These are phyloP conservation scores for Cladobotryum protrusum DNA, from an alignment of 2,329 filamentous ascomycete species.

Conservation along the genomic window DNA sequence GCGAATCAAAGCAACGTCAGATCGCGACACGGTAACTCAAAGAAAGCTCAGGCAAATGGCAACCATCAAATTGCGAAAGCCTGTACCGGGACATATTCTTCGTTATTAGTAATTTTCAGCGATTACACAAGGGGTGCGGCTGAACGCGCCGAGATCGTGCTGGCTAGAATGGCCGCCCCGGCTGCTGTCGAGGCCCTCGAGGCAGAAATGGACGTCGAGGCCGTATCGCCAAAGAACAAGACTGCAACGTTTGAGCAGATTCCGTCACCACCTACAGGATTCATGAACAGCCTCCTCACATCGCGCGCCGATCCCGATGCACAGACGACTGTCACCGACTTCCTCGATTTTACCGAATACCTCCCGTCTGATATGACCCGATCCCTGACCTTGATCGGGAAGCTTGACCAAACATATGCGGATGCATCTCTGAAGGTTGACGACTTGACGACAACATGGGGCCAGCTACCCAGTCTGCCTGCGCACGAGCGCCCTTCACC, in stretches of 20 bases:
- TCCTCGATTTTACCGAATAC: conserved; percentile 65
- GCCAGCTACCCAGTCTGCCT: conserved; percentile 44
- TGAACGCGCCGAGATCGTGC: background rate
- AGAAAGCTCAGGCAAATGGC: conserved; percentile 6
- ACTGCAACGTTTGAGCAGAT: conserved; percentile 21
- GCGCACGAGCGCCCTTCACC: conserved; percentile 43
- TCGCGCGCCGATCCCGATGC: conserved; percentile 58
- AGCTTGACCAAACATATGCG: conserved; percentile 55
- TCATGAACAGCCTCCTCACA: conserved; percentile 38
- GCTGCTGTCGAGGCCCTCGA: background rate
- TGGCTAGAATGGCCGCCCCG: conserved; percentile 22
- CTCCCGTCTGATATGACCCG: conserved; percentile 60
- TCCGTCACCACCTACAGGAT: conserved; percentile 22
- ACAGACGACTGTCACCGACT: conserved; percentile 63
- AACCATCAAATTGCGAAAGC: background rate
- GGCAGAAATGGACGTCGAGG: conserved; percentile 18
- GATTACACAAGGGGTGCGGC: background rate
- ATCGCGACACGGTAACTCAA: conserved; percentile 6
- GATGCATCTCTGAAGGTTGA: conserved; percentile 50
- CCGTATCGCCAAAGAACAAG: conserved; percentile 23
- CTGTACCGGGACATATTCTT: background rate
- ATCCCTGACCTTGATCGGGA: conserved; percentile 58
- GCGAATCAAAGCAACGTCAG: background rate
- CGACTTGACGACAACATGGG: conserved; percentile 52
- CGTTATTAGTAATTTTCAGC: background rate